A percentile compares a stretch with the other conserved stretches of the same genome.
These are phyloP conservation scores for Scheffersomyces illinoinensis DNA, from an alignment of 1,139 yeast genomes.

Conservation along the genomic window DNA sequence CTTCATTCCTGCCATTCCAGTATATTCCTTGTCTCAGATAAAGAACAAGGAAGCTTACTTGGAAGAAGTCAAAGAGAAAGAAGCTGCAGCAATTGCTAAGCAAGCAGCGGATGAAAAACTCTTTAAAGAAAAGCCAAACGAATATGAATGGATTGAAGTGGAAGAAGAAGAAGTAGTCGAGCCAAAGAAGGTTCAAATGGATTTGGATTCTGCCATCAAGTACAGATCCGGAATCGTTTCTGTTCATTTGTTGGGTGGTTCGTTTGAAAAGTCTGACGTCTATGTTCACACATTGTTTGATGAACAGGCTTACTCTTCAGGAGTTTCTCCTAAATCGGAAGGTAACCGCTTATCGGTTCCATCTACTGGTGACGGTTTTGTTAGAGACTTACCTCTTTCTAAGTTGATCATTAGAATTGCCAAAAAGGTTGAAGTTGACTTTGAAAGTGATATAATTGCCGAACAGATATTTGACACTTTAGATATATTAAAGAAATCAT, in stretches of 20 bases:
- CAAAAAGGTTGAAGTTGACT: constrained; percentile 48
- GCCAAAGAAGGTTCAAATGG: constrained; percentile 48
- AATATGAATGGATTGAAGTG: constrained; percentile 65
- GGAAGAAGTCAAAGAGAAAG: constrained; percentile 25
- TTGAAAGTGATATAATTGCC: constrained; percentile 47
- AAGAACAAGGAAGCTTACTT: constrained; percentile 37
- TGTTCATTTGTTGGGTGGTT: constrained; percentile 53
- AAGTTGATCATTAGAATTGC: constrained; percentile 55
- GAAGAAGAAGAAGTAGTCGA: constrained; percentile 46
- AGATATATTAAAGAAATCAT: constrained; percentile 53
- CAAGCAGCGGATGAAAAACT: constrained; percentile 45
- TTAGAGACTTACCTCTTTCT: constrained; percentile 70
- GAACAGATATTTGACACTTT: constrained; percentile 52
- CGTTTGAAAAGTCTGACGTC: constrained; percentile 46
- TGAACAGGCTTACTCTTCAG: constrained; percentile 62
- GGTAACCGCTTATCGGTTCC: constrained; percentile 38
- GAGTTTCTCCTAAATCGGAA: constrained; percentile 47
- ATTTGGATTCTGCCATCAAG: constrained; percentile 52
- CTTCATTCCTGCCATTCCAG: constrained; percentile 64
- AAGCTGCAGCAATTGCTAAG: constrained; percentile 36
- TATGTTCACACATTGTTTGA: constrained; percentile 64
- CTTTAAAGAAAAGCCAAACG: constrained; percentile 57
- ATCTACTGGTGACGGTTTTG: constrained; percentile 57
- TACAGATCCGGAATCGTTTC: constrained; percentile 64
- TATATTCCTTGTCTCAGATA: constrained; percentile 58